Evolutionary conservation across 2,329 filamentous ascomycete species (phyloP).

Genomic region (Botrytis galanthina): DNA sequence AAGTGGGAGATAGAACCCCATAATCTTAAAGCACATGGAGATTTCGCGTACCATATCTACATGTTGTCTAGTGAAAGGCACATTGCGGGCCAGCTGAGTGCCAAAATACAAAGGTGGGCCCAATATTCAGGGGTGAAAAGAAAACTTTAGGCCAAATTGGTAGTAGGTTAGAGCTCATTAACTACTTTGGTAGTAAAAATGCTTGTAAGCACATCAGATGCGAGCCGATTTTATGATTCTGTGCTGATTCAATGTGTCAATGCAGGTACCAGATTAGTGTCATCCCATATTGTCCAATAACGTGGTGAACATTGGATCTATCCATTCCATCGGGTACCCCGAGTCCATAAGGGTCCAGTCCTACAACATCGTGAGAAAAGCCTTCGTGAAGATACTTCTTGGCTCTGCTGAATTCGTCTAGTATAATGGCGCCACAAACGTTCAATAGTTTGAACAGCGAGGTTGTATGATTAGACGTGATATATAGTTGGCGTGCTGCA

Average conservation of each 20-base stretch:
- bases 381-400: neutral
- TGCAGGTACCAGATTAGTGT: neutral
- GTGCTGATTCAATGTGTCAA: neutral
- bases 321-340: neutral
- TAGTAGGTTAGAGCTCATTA: neutral
- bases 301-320: neutral
- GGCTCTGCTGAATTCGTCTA: neutral
- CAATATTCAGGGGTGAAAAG: neutral
- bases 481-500: neutral
- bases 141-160: neutral
- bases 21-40: neutral
- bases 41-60: neutral
- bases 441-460: constrained; percentile 7
- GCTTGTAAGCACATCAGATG: neutral
- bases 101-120: neutral
- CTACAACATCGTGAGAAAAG: neutral
- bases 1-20: neutral
- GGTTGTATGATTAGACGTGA: neutral
- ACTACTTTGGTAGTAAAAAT: neutral
- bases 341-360: neutral
- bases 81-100: neutral
- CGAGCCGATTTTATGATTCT: neutral
- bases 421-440: neutral
- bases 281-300: neutral
- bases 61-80: neutral